Evolutionary conservation across 2,329 filamentous ascomycete genomes (phyloP), one percentile per base, ranked within the genome.

Genomic region (Aaosphaeria arxii): DNA sequence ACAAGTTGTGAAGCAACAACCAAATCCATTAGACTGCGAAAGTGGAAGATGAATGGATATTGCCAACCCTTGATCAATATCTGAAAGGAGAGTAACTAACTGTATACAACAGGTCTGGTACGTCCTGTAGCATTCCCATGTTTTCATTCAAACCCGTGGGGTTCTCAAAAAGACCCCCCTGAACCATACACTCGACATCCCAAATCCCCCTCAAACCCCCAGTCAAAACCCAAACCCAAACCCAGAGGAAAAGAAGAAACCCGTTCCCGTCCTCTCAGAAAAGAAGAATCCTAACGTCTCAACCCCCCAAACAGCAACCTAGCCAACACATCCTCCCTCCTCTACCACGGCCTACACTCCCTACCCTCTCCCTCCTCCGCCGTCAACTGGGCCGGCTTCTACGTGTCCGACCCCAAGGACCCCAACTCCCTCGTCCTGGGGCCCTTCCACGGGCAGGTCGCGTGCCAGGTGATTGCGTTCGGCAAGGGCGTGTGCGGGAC

Each of bases 371-470:
- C 88, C 1, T 85, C 82, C 44, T 80, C 73, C 36, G 71, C 81
- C 11, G 86, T 89, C 24, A 92, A 94, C 70, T 94, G 89, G 89
- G 84, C 87, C 41, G 87, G 88, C 28, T 92, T 91, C 74, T 91
- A 91, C 73, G 82, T 85, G 11, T 71, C 85, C 40, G 83, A 89
- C 30, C 43, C 76, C 5, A 60, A 50, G 28, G 55, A 62, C 9
- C 50, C 66, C 1, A 51, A 64, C 3, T 82, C 83, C 59, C 79
- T 92, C 41, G 86, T 91, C 55, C 81, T 92, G 1, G 88, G 87
- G 0, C 88, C 88, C 0, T 92, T 92, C 69, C 86, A 90, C 57
- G 88, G 88, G 54, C 88, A 90, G 62, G 77, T 78, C 42, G 89
- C 89, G 6, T 94, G 89, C 64, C 88, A 94, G 68, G 85, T 79